Evolutionary conservation across 306 rosid genomes (phyloP).

Genomic region (Castanospermum australe): DNA sequence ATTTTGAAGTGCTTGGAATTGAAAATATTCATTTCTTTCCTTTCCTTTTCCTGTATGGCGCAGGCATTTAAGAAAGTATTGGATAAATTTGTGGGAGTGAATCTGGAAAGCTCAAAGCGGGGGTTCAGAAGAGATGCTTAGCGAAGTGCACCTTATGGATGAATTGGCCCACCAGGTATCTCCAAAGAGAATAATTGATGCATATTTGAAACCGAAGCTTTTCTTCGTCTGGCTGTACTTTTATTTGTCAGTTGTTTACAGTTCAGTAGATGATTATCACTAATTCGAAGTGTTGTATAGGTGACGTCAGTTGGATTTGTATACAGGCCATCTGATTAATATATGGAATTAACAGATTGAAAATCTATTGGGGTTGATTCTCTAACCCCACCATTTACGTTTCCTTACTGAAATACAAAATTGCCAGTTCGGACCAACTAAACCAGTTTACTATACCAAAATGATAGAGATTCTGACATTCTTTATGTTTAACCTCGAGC

Average conservation of each 20-base stretch:
- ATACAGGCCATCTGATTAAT: constrained; percentile 6
- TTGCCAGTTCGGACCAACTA: not conserved
- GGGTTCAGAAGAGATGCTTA: constrained; percentile 45
- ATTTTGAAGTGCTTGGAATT: constrained; percentile 22
- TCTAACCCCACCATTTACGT: not conserved
- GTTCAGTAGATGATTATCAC: constrained; percentile 38
- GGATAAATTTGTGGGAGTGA: constrained; percentile 79
- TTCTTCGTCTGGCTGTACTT: constrained; percentile 40
- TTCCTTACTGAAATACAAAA: not conserved
- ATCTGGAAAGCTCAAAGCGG: constrained; percentile 54
- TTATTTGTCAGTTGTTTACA: constrained; percentile 30
- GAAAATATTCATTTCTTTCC: constrained; percentile 9
- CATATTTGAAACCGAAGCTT: constrained; percentile 44
- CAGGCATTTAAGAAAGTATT: constrained; percentile 85
- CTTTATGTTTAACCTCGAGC: not conserved
- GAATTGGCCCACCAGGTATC: constrained; percentile 52
- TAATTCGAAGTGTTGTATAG: constrained; percentile 38
- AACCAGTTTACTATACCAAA: not conserved
- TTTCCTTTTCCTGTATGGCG: constrained; percentile 17
- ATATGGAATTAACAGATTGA: not conserved
- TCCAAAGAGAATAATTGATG: constrained; percentile 57
- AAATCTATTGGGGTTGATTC: not conserved
- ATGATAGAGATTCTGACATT: not conserved
- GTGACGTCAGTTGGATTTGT: constrained; percentile 7
- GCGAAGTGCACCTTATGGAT: constrained; percentile 33